A percentile compares a stretch with the other conserved stretches of the same genome.
phyloP scores from a whole-genome alignment of 176 grass and related monocot species.

The Paspalum vaginatum region DNA sequence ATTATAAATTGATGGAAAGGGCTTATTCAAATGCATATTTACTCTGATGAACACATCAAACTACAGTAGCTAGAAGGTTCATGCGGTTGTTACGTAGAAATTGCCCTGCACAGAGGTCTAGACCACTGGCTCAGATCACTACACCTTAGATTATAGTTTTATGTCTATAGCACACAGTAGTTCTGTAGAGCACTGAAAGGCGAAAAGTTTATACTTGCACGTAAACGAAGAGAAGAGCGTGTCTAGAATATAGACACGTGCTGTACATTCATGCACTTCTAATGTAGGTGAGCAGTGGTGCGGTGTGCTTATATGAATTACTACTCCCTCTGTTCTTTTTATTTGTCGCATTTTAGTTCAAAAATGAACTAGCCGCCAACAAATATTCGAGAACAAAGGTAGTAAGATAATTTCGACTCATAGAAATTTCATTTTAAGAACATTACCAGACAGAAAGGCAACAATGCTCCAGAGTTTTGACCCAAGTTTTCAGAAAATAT shows the following conservation, averaged over 20 bases:
- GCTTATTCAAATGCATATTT: slow-evolving; percentile 12
- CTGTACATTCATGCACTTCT: neutral
- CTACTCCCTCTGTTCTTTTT: no score
- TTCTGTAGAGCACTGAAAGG: slow-evolving; percentile 7
- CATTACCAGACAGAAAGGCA: slow-evolving; percentile 11
- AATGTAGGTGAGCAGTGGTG: neutral
- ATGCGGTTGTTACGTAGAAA: neutral
- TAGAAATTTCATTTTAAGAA: slow-evolving; percentile 36
- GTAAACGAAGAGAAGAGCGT: slow-evolving; percentile 10
- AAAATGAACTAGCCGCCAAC: no score
- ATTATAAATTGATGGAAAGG: slow-evolving; percentile 15
- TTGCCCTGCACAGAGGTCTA: neutral
- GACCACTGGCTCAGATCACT: neutral
- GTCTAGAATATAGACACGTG: neutral
- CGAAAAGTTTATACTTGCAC: slow-evolving; percentile 7
- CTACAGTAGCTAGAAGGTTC: neutral
- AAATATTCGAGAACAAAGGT: no score
- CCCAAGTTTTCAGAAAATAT: no score
- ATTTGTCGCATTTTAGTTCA: no score
- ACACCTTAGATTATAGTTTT: neutral
- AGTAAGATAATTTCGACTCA: slow-evolving; percentile 16
- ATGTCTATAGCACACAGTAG: neutral
- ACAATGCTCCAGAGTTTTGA: neutral
- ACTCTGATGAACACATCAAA: slow-evolving; percentile 17
- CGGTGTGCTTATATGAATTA: neutral